phyloP scores from a whole-genome alignment of 2,329 filamentous ascomycete genomes.

The Fusarium sublunatum region DNA sequence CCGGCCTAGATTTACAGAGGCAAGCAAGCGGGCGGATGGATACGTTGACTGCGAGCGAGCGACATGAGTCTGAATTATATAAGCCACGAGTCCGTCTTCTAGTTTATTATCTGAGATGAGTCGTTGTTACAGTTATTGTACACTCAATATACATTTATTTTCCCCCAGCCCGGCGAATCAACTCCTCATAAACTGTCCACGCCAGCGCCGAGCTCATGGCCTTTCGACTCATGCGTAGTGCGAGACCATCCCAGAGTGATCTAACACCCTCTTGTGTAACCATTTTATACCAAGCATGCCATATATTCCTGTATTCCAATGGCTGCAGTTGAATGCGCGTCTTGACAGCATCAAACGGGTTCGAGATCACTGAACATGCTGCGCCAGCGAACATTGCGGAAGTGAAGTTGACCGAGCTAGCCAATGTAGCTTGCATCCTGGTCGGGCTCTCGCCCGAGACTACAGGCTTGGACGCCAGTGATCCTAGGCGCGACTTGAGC shows the following conservation, averaged over 20 bases:
- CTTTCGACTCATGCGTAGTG: conserved; percentile 88
- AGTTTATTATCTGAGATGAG: conserved; percentile 31
- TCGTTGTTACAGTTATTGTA: conserved; percentile 43
- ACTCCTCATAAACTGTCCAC: conserved; percentile 96
- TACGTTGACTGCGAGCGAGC: conserved; percentile 2
- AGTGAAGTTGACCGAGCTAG: conserved; percentile 82
- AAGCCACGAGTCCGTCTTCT: conserved; percentile 16
- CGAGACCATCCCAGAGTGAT: conserved; percentile 87
- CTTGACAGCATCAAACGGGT: conserved; percentile 97
- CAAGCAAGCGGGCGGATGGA: not conserved
- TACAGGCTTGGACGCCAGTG: conserved; percentile 34
- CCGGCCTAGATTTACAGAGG: conserved; percentile 49
- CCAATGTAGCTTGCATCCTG: conserved; percentile 48
- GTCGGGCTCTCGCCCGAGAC: conserved; percentile 26
- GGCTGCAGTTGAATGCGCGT: conserved; percentile 94
- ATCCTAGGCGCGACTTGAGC: conserved; percentile 71
- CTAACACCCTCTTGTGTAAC: conserved; percentile 81
- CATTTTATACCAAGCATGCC: conserved; percentile 81
- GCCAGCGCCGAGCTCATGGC: conserved; percentile 93
- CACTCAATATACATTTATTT: conserved; percentile 28
- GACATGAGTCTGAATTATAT: conserved; percentile 7
- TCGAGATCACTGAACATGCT: conserved; percentile 87
- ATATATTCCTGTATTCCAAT: conserved; percentile 81
- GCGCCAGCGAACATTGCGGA: conserved; percentile 85
- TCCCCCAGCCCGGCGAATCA: conserved; percentile 71